Evolutionary conservation across 805 yeast genomes (phyloP).

Genomic region (Komagataella populi): DNA sequence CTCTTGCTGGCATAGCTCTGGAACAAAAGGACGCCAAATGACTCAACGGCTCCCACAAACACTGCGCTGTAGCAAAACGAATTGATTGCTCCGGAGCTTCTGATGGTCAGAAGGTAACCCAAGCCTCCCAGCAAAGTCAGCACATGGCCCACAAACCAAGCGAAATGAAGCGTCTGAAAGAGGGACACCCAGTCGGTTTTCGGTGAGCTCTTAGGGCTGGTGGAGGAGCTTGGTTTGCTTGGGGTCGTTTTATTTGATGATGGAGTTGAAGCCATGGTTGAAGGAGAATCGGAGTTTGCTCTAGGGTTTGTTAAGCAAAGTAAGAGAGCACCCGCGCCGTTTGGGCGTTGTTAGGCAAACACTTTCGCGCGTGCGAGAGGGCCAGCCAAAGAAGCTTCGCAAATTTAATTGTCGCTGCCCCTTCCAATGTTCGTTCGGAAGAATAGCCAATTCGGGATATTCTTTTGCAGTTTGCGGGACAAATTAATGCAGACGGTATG

Average conservation of each 20-base stretch:
- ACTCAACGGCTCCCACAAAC: slow-evolving; percentile 49
- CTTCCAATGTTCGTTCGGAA: not conserved
- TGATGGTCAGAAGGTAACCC: slow-evolving; percentile 22
- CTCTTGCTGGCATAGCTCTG: slow-evolving; percentile 34
- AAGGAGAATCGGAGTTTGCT: not conserved
- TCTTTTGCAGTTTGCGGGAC: no score
- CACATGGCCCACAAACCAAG: slow-evolving; percentile 63
- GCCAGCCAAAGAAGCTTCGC: not conserved
- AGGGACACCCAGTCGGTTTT: slow-evolving; percentile 3
- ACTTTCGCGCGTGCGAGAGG: not conserved
- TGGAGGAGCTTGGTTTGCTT: slow-evolving; percentile 1
- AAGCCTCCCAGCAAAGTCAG: slow-evolving; percentile 26
- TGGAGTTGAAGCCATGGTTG: not conserved
- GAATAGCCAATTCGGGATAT: not conserved
- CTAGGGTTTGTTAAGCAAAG: not conserved
- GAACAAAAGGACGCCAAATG: slow-evolving; percentile 65
- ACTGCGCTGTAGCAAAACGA: slow-evolving; percentile 41
- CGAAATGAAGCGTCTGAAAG: slow-evolving; percentile 44
- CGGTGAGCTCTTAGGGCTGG: slow-evolving; percentile 4
- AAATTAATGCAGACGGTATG: no score
- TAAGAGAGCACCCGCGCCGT: not conserved
- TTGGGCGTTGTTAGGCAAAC: not conserved
- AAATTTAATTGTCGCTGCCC: not conserved
- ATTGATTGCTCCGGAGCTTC: slow-evolving; percentile 20
- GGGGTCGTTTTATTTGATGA: not conserved